Evolutionary conservation across 768 basidiomycete species (phyloP).

Genomic region (Termitomyces sp.): DNA sequence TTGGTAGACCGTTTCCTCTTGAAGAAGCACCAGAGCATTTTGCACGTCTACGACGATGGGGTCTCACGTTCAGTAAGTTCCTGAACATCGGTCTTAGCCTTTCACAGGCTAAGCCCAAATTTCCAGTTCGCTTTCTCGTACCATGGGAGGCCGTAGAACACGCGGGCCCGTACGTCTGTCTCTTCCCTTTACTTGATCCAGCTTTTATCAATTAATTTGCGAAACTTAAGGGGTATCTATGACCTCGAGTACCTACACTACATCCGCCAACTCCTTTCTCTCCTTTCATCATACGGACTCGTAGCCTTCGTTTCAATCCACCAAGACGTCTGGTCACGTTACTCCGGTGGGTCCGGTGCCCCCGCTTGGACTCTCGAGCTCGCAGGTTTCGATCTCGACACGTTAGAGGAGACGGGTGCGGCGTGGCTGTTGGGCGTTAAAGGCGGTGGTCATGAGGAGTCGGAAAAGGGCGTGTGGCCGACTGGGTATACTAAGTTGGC

Average conservation of each 20-base stretch:
- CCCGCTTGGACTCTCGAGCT: constrained; percentile 92
- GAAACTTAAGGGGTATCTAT: constrained; percentile 60
- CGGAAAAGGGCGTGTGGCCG: constrained; percentile 85
- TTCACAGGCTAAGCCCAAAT: neutral
- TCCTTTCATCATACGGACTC: constrained; percentile 70
- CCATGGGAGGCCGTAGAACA: constrained; percentile 99
- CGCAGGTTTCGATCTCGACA: constrained; percentile 79
- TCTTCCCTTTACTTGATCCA: neutral
- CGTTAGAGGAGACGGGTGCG: constrained; percentile 76
- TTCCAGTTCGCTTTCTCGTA: constrained; percentile 79
- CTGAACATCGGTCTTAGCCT: neutral
- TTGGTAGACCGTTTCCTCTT: constrained; percentile 87
- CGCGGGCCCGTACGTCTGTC: constrained; percentile 78
- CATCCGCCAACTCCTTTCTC: constrained; percentile 57
- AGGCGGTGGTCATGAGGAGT: constrained; percentile 69
- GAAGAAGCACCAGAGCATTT: constrained; percentile 85
- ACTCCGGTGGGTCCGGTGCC: constrained; percentile 91
- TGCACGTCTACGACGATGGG: constrained; percentile 77
- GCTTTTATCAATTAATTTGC: neutral
- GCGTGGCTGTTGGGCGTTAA: constrained; percentile 84
- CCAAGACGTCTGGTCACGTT: constrained; percentile 96
- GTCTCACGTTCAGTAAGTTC: constrained; percentile 76
- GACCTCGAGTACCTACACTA: constrained; percentile 82
- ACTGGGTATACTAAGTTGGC: constrained; percentile 91
- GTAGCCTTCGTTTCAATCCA: constrained; percentile 77